These are phyloP conservation scores for Chrysanthemum seticuspe DNA, from an alignment of 129 eudicot species.

Conservation along the genomic window DNA sequence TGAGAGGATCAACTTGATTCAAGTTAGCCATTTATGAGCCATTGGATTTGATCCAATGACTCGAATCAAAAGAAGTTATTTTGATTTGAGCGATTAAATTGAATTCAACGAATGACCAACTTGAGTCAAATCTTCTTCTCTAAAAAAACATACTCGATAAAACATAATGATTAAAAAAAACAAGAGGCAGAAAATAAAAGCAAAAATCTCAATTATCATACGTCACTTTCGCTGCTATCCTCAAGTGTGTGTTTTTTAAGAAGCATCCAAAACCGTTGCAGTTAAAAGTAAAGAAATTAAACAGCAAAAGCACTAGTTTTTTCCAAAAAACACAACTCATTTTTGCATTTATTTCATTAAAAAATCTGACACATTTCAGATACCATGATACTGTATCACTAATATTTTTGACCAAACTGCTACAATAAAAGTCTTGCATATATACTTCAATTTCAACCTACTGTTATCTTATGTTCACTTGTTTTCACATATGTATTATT, in stretches of 20 bases:
- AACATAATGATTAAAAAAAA: background rate
- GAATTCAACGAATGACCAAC: too few relatives aligned
- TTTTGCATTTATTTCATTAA: conserved; percentile 23
- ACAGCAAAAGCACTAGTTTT: conserved; percentile 8
- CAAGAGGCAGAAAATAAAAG: background rate
- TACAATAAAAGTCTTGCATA: background rate
- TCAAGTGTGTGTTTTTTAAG: conserved; percentile 15
- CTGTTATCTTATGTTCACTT: background rate
- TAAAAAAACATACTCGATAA: too few relatives aligned
- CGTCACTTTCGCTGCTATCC: conserved; percentile 17
- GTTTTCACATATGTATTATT: background rate
- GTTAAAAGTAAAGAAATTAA: conserved; percentile 15
- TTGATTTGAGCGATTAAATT: too few relatives aligned
- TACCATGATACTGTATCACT: background rate
- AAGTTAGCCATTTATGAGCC: too few relatives aligned
- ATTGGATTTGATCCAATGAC: too few relatives aligned
- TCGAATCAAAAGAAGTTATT: too few relatives aligned
- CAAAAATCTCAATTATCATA: background rate
- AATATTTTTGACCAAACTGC: conserved; percentile 13
- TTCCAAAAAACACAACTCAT: conserved; percentile 23
- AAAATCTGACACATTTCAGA: conserved; percentile 21
- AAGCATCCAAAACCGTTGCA: conserved; percentile 14
- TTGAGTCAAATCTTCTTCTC: too few relatives aligned
- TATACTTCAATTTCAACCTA: background rate
- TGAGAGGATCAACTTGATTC: too few relatives aligned